Evolutionary conservation across 2,329 filamentous ascomycete genomes (phyloP).

Genomic region (Microsporum ferrugineum): DNA sequence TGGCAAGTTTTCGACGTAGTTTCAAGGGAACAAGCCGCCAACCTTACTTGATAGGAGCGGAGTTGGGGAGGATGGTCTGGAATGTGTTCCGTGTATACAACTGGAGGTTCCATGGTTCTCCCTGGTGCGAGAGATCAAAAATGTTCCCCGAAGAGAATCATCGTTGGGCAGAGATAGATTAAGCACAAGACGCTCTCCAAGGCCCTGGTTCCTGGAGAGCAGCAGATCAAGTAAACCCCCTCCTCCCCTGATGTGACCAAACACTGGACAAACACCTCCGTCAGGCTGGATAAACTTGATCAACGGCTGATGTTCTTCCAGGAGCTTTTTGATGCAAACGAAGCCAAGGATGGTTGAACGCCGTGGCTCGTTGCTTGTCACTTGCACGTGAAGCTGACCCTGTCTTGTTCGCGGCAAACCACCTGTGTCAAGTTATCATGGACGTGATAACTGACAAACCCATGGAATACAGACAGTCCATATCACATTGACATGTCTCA

Average conservation of each 20-base stretch:
- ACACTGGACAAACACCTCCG: neutral
- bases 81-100: neutral
- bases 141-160: too few relatives aligned
- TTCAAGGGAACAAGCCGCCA: neutral
- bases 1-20: neutral
- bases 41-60: neutral
- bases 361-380: too few relatives aligned
- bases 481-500: neutral
- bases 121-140: neutral
- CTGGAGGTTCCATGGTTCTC: neutral
- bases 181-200: neutral
- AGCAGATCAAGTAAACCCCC: neutral
- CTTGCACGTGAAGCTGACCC: too few relatives aligned
- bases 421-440: too few relatives aligned
- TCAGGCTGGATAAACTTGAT: too few relatives aligned
- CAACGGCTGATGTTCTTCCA: neutral
- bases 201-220: neutral
- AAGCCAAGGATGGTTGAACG: neutral
- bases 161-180: neutral
- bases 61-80: neutral
- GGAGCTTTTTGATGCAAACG: neutral
- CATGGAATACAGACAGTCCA: too few relatives aligned
- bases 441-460: too few relatives aligned
- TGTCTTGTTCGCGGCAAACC: too few relatives aligned
- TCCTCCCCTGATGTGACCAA: neutral